Base-by-base conservation (phyloP, 73 alveolate species). In the Uronychia binucleata region DNA sequence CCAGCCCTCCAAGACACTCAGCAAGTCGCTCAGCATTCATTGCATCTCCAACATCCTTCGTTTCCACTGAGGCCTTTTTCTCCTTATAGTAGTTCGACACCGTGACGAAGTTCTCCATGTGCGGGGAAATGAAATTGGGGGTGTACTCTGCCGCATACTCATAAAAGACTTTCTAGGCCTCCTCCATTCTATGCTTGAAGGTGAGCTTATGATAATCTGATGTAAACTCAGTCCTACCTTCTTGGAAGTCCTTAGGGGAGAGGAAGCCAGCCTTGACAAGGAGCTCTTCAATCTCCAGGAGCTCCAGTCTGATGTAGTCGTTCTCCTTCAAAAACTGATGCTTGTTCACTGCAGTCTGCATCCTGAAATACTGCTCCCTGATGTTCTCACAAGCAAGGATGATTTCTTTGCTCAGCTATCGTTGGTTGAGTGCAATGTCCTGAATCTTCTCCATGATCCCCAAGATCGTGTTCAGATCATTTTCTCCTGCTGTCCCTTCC, bases 241-340 rank as follows among this genome's bases (percentile, higher is more conserved):
- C 58, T 1, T 28, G 1, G 1, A 86, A 88, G 58, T 89, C 91
- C 25, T 84, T 78, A 67, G 95, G 92, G 27, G 31, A 57, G 25
- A 89, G 32, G 74, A 76, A 79, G 1, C 95, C 95, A 5, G 84
- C 87, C 75, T 34, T 57, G 28, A 89, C 95, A 1, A 89, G 77
- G 83, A 32, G 34, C 75, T 83, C 92, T 74, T 89, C 59, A 13
- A 89, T 34, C 74, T 89, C 95, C 27, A 89, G 74, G 26, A 89
- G 82, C 33, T 89, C 92, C 57, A 57, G 60, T 31, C 46, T 78
- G 67, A 89, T 89, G 57, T 89, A 84, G 28, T 78, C 59, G 80
- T 89, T 84, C 25, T 84, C 83, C 59, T 60, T 13, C 26, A 89
- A 35, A 74, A 89, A 89, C 31, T 33, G 79, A 77, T 83, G 76